Evolutionary conservation across 2,329 filamentous ascomycete genomes (phyloP), one percentile per base, ranked within the genome.

Genomic region (Colletotrichum musae): DNA sequence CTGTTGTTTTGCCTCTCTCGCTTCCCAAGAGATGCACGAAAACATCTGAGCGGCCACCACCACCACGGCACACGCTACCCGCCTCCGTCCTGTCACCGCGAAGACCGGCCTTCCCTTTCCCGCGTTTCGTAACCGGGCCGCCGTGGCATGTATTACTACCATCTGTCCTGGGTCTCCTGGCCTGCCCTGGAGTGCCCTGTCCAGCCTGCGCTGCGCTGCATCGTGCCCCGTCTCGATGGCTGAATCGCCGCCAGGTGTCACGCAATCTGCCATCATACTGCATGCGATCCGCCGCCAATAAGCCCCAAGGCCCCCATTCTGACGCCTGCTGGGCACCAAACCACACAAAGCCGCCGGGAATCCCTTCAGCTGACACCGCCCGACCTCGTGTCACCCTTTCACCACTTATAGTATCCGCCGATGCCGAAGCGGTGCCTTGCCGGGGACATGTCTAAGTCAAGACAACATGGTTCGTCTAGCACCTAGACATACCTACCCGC

Each of bases 101-200:
- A 58, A 21, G 41, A 58, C 56, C 62, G 66, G 62, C 66, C 66
- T 57, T 41, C 7, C 62, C 26, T 36, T 60, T 69, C 51, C 66
- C 66, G 66, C 62, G 66, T 69, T 69, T 69, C 66, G 66, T 69
- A 45, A 66, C 47, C 53, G 53, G 48, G 39, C 53, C 60, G 65
- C 39, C 59, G 52, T 52, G 58, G 43, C 58, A 65, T 48, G 32
- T 36, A 10, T 36, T 36, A 36, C 32, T 10, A 36, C 10, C 9
- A 10, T 36, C 32, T 36, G 10, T 10, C 32, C 7, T 36, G 32
- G 32, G 32, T 10, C 32, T 36, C 32, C 32, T 36, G 32, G 32
- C 32, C 7, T 36, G 32, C 32, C 32, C 32, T 36, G 32, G 7
- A 7, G 32, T 36, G 32, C 28, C 28, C 28, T 32, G 3, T 32